A percentile compares a stretch with the other conserved stretches of the same genome.
Evolutionary conservation across 2,329 filamentous ascomycete species (phyloP).

Genomic region (Pseudogymnoascus sp.): DNA sequence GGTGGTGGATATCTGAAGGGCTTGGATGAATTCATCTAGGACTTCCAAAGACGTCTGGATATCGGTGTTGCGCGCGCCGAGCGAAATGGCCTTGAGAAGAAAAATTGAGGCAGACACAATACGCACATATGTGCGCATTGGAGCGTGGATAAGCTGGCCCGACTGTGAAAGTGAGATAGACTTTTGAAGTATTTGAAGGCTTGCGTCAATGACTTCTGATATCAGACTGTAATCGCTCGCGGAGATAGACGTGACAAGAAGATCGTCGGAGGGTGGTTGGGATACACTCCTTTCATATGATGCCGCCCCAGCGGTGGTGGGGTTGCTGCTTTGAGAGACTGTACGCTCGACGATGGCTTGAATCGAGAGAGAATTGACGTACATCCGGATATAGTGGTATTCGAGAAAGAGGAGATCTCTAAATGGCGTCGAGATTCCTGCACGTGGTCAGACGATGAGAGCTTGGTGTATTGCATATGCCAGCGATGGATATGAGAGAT

Average conservation of each 20-base stretch:
- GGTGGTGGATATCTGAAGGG: conserved; percentile 8
- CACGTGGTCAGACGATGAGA: background rate
- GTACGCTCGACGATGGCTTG: conserved; percentile 50
- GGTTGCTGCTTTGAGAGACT: conserved; percentile 28
- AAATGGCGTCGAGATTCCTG: background rate
- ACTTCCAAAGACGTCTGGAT: conserved; percentile 10
- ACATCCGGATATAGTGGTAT: conserved; percentile 37
- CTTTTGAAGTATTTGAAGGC: conserved; percentile 42
- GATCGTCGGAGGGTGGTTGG: background rate
- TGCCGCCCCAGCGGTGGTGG: conserved; percentile 28
- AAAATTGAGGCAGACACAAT: conserved; percentile 49
- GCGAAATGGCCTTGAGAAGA: conserved; percentile 15
- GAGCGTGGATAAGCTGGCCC: conserved; percentile 40
- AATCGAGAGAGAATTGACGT: conserved; percentile 42
- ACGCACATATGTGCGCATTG: conserved; percentile 44
- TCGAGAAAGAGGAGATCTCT: conserved; percentile 41
- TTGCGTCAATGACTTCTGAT: conserved; percentile 46
- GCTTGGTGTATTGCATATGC: conserved; percentile 20
- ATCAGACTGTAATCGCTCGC: conserved; percentile 47
- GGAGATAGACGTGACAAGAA: conserved; percentile 35
- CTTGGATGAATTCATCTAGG: conserved; percentile 8
- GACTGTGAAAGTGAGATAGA: conserved; percentile 40
- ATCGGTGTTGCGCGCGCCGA: conserved; percentile 10
- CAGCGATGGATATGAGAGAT: background rate
- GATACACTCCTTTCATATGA: conserved; percentile 1